These are phyloP conservation scores for Rhynchospora pubera DNA, from an alignment of 176 grass and related monocot species.

Conservation along the genomic window DNA sequence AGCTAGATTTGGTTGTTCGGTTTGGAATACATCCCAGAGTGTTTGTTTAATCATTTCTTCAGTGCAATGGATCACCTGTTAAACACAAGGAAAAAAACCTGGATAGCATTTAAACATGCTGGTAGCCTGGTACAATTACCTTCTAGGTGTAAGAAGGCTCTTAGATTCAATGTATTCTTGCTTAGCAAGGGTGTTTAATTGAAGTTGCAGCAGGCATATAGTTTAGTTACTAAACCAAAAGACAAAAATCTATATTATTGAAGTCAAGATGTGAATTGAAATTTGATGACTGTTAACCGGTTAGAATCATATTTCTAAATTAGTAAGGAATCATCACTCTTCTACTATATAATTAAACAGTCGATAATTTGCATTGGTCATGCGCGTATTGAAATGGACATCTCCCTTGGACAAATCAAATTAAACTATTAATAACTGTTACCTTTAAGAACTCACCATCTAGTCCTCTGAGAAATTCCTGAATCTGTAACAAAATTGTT, in stretches of 20 bases:
- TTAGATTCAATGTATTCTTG: not conserved
- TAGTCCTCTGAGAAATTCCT: conserved; percentile 66
- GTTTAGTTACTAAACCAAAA: not conserved
- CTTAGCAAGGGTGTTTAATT: not conserved
- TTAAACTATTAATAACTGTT: conserved; percentile 10
- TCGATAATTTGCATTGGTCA: not conserved
- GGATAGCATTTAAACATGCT: not conserved
- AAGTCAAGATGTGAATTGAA: not conserved
- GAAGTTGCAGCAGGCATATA: not conserved
- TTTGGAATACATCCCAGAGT: conserved; percentile 79
- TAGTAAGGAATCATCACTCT: not conserved
- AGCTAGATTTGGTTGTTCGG: conserved; percentile 52
- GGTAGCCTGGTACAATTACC: not conserved
- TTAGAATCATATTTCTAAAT: not conserved
- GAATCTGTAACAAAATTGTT: conserved; percentile 44
- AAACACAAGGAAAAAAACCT: not conserved
- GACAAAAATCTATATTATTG: not conserved
- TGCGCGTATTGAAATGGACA: not conserved
- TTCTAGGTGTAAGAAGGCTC: not conserved
- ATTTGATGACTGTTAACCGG: not conserved
- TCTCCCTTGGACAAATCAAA: not conserved
- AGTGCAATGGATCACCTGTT: conserved; percentile 81
- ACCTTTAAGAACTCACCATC: conserved; percentile 95
- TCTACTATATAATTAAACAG: not conserved
- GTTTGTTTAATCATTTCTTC: conserved; percentile 83